Evolutionary conservation across 2,329 filamentous ascomycete species (phyloP).

Genomic region (Didymella pinodella): DNA sequence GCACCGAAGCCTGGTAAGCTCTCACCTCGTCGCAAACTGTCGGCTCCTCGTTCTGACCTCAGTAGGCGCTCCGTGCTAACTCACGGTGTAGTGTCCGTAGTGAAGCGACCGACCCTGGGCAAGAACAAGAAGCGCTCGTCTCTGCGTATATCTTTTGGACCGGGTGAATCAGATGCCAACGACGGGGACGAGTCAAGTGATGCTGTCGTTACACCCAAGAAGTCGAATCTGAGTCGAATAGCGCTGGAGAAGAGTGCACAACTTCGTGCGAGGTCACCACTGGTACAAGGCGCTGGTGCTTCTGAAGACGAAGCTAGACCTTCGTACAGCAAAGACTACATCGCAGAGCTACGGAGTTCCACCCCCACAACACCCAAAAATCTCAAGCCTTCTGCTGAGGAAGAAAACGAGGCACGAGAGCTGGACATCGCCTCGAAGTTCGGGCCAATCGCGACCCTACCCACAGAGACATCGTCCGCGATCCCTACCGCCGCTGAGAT

Average conservation of each 20-base stretch:
- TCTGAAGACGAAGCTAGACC: conserved; percentile 71
- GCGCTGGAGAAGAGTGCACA: conserved; percentile 72
- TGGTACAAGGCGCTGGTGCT: conserved; percentile 61
- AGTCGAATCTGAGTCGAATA: conserved; percentile 67
- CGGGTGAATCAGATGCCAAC: conserved; percentile 61
- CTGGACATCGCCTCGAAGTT: conserved; percentile 63
- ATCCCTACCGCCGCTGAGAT: conserved; percentile 89
- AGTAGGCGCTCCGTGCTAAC: conserved; percentile 55
- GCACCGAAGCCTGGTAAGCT: conserved; percentile 54
- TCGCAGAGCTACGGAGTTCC: conserved; percentile 84
- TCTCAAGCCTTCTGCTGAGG: conserved; percentile 50
- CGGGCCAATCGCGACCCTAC: conserved; percentile 58
- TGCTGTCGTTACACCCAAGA: conserved; percentile 68
- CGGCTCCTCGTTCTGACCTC: conserved; percentile 40
- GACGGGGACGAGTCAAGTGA: conserved; percentile 60
- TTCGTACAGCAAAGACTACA: conserved; percentile 83
- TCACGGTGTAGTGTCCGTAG: conserved; percentile 56
- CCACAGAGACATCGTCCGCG: conserved; percentile 46
- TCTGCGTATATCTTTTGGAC: conserved; percentile 79
- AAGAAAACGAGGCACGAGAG: conserved; percentile 56
- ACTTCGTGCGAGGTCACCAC: conserved; percentile 62
- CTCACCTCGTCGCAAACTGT: conserved; percentile 27
- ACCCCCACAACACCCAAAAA: conserved; percentile 84
- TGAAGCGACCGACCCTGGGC: conserved; percentile 61
- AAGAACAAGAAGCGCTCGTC: conserved; percentile 75